Conservation (phyloP, 2,329 filamentous ascomycete genomes). For the Ascomycota sp. region DNA sequence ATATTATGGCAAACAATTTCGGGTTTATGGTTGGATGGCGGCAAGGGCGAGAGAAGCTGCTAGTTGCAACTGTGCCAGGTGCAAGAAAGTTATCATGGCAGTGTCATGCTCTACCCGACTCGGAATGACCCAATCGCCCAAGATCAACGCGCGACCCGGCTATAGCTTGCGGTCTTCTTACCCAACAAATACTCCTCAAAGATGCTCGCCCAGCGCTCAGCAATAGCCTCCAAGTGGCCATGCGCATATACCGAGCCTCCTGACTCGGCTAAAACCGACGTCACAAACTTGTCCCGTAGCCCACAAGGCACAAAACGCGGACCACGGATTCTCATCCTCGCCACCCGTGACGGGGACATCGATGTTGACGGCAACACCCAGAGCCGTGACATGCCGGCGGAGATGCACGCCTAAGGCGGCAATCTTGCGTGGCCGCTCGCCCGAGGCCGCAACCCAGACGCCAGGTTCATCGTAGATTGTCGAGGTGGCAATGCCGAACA, state of each 20-base stretch:
- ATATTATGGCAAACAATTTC: too few species aligned
- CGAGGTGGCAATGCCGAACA: conserved; percentile 37
- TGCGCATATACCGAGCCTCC: conserved; percentile 2
- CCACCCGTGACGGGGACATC: conserved; percentile 29
- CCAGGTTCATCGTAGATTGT: conserved; percentile 59
- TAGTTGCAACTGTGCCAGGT: too few species aligned
- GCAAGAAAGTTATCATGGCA: too few species aligned
- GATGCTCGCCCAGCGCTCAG: conserved; percentile 12
- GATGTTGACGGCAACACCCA: conserved; percentile 72
- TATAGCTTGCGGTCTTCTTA: too few species aligned
- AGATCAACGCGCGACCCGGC: too few species aligned
- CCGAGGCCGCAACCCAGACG: conserved; percentile 43
- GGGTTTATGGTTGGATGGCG: too few species aligned
- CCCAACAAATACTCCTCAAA: conserved; percentile 15
- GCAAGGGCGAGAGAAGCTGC: too few species aligned
- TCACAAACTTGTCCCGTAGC: conserved; percentile 56
- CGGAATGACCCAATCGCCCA: too few species aligned
- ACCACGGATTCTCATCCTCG: conserved; percentile 28
- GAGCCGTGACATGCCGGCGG: conserved; percentile 59
- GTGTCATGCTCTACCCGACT: too few species aligned
- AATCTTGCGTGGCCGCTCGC: conserved; percentile 42
- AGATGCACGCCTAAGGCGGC: conserved; percentile 86
- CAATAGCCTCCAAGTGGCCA: conserved; percentile 11
- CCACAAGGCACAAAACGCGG: conserved; percentile 80
- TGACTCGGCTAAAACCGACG: conserved; percentile 44